Evolutionary conservation across 371 early-diverging fungal species (phyloP), one percentile per base, ranked within the genome.

Genomic region (Thermomucor indicae-seudaticae): DNA sequence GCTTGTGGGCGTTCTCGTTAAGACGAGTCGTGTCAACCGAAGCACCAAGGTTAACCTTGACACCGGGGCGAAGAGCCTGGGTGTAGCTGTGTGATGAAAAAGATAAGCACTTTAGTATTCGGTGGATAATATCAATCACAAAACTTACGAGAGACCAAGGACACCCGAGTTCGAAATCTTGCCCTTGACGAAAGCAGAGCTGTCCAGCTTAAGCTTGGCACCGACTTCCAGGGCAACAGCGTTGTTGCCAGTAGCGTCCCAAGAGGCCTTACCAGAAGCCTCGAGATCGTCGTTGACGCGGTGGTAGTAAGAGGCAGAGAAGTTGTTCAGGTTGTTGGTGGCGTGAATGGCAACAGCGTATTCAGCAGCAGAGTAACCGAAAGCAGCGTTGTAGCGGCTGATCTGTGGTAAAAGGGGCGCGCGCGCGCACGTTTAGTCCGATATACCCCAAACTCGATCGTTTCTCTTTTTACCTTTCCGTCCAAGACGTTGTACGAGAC

Each of bases 271-370:
- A 62, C 88, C 92, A 62, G 93, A 96, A 54, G 93, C 95, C 79
- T 98, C 96, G 54, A 93, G 79, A 47, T 86, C 86, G 53, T 79
- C 57, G 71, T 79, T 88, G 71, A 97, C 91, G 55, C 89, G 88
- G 81, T 98, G 98, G 87, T 86, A 93, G 91, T 93, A 95, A 25
- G 95, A 88, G 52, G 93, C 92, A 58, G 95, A 74, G 75, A 88
- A 87, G 61, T 74, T 63, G 75, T 68, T 74, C 59, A 91, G 77
- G 56, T 79, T 74, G 75, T 81, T 82, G 62, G 70, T 67, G 56
- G 92, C 90, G 62, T 91, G 90, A 48, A 96, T 74, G 55, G 93
- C 83, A 53, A 94, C 83, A 52, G 85, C 67, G 81, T 93, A 95
- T 70, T 93, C 92, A 58, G 78, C 84, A 57, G 85, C 86, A 57